Evolutionary conservation across 345 rosid genomes (phyloP), one percentile per base, ranked within the genome.

Genomic region (Sisymbrium irio): DNA sequence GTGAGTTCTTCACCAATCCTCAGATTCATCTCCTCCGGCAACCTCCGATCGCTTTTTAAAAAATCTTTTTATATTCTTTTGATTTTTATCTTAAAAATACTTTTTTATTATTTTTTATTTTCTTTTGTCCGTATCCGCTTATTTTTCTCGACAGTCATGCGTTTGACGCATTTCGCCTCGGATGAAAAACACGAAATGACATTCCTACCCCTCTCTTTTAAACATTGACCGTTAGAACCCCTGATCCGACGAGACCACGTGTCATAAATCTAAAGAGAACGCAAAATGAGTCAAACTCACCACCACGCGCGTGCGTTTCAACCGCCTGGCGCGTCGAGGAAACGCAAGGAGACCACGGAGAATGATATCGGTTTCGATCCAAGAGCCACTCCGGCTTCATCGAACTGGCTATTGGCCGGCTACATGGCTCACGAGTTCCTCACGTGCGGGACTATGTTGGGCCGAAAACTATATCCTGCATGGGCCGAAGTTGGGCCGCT

Each of bases 401-500:
- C 86, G 14, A 87, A 83, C 72, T 64, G 71, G 81, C 66, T 89
- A 0, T 67, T 89, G 8, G 96, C 96, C 20, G 89, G 96, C 0
- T 89, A 87, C 82, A 78, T 89, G 89, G 92, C 96, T 14, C 82
- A 78, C 67, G 92, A 89, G 80, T 89, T 82, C 41, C 62, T 89
- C 67, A 82, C 84, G 1, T 78, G 77, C 51, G 96, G 90, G 3
- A 89, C 90, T 0, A 57, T 89, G 57, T 66, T 87, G 9, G 96
- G 90, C 41, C 74, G 86, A 62, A 84, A 76, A 46, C 54, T 78
- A 6, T 82, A 82, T 15, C 84, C 83, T 28, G 82, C 41, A 7
- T 72, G 79, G 65, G 46, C 78, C 3, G 85, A 78, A 15, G 22
- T 82, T 40, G 73, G 68, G 62, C 69, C 69, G 6, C 61, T 59